Conservation (phyloP, 1,284 basidiomycete genomes). For the Fomitopsis schrenkii region DNA sequence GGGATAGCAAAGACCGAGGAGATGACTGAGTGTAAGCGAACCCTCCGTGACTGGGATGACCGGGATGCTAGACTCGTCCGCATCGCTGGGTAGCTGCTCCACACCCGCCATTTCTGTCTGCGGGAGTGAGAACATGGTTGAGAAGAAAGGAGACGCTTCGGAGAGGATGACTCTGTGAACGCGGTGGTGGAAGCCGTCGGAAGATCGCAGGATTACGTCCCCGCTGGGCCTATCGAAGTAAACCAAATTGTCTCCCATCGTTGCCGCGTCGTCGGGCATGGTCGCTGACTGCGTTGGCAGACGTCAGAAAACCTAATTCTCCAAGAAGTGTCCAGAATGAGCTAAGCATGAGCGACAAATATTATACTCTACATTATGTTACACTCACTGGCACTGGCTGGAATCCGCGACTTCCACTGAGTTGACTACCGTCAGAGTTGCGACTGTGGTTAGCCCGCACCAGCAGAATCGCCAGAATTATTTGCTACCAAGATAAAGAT, state of each 20-base stretch:
- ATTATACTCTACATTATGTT: no score
- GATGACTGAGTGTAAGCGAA: neutral
- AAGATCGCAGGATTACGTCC: constrained; percentile 4
- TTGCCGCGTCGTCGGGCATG: neutral
- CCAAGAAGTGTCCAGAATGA: neutral
- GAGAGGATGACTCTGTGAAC: constrained; percentile 16
- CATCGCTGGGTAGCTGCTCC: neutral
- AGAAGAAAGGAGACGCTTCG: constrained; percentile 18
- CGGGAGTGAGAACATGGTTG: constrained; percentile 6
- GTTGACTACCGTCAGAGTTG: no score
- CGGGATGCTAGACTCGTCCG: neutral
- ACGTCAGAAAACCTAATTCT: neutral
- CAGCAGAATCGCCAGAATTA: no score
- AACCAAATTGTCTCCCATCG: neutral
- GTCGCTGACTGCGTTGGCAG: no score
- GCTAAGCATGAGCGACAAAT: neutral
- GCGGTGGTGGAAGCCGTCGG: constrained; percentile 15
- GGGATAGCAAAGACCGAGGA: constrained; percentile 1
- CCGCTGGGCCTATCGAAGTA: neutral
- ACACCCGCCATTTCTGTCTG: neutral
- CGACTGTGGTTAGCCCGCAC: no score
- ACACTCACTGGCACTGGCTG: no score
- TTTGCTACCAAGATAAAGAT: no score
- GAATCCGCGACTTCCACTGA: no score
- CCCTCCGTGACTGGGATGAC: neutral